A percentile compares a stretch with the other conserved stretches of the same genome.
phyloP scores from a whole-genome alignment of 805 yeast genomes.

The Saturnispora ahearnii region DNA sequence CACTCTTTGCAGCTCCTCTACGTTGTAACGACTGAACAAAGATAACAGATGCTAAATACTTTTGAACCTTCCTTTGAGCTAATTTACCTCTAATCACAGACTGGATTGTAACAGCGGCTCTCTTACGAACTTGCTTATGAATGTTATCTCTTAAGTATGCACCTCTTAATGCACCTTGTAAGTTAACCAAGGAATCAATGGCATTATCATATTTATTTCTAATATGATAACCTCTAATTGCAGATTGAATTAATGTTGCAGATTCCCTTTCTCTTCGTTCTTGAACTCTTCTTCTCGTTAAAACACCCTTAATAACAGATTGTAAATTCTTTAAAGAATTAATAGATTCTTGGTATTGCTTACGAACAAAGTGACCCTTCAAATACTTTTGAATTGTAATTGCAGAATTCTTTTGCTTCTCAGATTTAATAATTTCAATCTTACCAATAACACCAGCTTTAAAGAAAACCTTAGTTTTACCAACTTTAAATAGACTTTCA shows the following conservation, averaged over 20 bases:
- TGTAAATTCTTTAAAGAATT: conserved; percentile 51
- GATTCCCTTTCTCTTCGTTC: conserved; percentile 50
- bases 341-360: conserved; percentile 46
- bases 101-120: conserved; percentile 68
- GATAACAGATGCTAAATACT: conserved; percentile 47
- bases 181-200: conserved; percentile 30
- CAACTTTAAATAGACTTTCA: conserved; percentile 70
- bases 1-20: conserved; percentile 61
- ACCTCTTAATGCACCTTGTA: conserved; percentile 47
- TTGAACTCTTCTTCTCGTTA: conserved; percentile 46
- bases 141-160: conserved; percentile 43
- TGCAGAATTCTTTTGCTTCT: conserved; percentile 70
- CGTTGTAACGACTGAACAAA: conserved; percentile 72
- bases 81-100: conserved; percentile 58
- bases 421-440: conserved; percentile 76
- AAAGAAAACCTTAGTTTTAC: conserved; percentile 89
- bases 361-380: conserved; percentile 55
- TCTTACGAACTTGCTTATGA: conserved; percentile 40
- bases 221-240: conserved; percentile 44
- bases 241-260: conserved; percentile 64
- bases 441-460: conserved; percentile 95
- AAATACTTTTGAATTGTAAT: conserved; percentile 77
- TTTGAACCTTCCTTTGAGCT: conserved; percentile 46
- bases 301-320: conserved; percentile 51
- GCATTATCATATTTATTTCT: conserved; percentile 33